Evolutionary conservation across 2,329 filamentous ascomycete genomes (phyloP).

Genomic region (Cytospora paraplurivora): DNA sequence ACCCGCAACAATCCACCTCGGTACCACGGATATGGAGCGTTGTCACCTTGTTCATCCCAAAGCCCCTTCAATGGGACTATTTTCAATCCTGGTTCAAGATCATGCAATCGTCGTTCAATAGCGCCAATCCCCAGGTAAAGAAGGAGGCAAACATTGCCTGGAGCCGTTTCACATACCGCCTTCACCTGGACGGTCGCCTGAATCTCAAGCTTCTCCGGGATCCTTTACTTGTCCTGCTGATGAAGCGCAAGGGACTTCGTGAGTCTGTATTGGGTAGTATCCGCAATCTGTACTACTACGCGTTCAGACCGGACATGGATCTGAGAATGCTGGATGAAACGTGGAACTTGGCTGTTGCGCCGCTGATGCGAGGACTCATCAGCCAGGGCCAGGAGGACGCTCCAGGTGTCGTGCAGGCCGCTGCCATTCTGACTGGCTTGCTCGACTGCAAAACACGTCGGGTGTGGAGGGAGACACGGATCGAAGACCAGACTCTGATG

Average conservation of each 20-base stretch:
- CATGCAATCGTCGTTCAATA: slow-evolving; percentile 83
- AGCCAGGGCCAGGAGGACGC: slow-evolving; percentile 42
- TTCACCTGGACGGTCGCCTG: slow-evolving; percentile 61
- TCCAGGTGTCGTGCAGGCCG: slow-evolving; percentile 59
- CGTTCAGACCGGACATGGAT: slow-evolving; percentile 70
- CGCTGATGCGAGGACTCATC: slow-evolving; percentile 63
- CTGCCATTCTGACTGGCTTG: slow-evolving; percentile 72
- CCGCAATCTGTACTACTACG: slow-evolving; percentile 81
- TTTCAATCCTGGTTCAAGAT: slow-evolving; percentile 75
- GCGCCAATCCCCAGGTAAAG: slow-evolving; percentile 68
- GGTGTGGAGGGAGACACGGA: slow-evolving; percentile 75
- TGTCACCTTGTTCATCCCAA: slow-evolving; percentile 75
- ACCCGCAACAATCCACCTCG: slow-evolving; percentile 60
- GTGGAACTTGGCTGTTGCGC: slow-evolving; percentile 76
- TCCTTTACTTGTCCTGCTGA: slow-evolving; percentile 69
- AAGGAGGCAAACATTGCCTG: slow-evolving; percentile 81
- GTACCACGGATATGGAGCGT: slow-evolving; percentile 91
- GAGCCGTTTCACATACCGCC: slow-evolving; percentile 78
- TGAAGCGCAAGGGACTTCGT: slow-evolving; percentile 63
- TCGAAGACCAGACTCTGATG: slow-evolving; percentile 60
- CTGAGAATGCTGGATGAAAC: slow-evolving; percentile 69
- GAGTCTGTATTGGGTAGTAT: slow-evolving; percentile 67
- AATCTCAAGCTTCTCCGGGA: slow-evolving; percentile 52
- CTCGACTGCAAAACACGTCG: slow-evolving; percentile 61
- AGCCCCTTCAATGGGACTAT: slow-evolving; percentile 70